A percentile compares a stretch with the other conserved stretches of the same genome.
Conservation (phyloP, 2,329 filamentous ascomycete species). For the Xylariales sp. region DNA sequence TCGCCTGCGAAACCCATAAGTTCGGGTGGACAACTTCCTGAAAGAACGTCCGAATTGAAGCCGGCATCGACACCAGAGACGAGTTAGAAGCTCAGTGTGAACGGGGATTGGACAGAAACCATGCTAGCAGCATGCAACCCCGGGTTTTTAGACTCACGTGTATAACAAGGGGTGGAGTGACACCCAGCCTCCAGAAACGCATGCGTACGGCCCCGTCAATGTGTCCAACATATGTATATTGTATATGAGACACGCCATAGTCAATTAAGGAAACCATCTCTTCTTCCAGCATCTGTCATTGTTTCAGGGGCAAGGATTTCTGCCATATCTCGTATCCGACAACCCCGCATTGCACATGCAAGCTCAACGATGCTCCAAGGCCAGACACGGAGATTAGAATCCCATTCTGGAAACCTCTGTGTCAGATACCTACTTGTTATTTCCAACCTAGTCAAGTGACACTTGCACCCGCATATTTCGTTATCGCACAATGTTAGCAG, state of each 20-base stretch:
- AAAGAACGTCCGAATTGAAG: background rate
- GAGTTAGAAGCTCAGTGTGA: no score
- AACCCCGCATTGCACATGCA: constrained; percentile 3
- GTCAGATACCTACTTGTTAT: constrained; percentile 3
- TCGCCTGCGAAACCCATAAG: background rate
- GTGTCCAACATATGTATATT: no score
- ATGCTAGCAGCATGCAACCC: background rate
- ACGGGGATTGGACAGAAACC: no score
- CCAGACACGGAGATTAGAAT: constrained; percentile 7
- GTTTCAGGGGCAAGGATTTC: no score
- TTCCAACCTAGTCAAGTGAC: constrained; percentile 1
- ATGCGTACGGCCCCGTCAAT: no score
- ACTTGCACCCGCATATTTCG: background rate
- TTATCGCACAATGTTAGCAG: constrained; percentile 1
- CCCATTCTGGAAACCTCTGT: constrained; percentile 4
- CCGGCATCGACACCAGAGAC: background rate
- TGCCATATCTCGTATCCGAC: no score
- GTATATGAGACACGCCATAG: no score
- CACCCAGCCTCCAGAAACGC: no score
- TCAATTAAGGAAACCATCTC: no score
- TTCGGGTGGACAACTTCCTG: background rate
- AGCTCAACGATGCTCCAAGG: background rate
- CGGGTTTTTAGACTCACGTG: constrained; percentile 3
- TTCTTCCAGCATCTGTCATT: no score
- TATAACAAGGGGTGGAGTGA: constrained; percentile 2